Evolutionary conservation across 2,329 filamentous ascomycete genomes (phyloP).

Genomic region (Macroventuria anomochaeta): DNA sequence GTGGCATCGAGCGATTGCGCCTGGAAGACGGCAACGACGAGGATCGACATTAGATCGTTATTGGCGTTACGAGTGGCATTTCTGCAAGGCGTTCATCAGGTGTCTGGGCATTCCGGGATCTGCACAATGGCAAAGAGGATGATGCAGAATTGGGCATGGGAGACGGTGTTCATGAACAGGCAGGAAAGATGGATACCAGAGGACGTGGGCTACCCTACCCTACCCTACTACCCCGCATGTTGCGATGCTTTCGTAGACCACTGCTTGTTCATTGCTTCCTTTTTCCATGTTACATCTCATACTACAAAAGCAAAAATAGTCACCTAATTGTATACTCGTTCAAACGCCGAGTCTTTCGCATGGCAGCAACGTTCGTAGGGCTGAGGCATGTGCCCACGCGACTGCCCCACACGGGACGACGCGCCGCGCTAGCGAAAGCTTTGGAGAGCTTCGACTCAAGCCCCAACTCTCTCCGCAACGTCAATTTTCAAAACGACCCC

Average conservation of each 20-base stretch:
- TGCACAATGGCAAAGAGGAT: not conserved
- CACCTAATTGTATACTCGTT: too few relatives aligned
- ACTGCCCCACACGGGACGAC: not conserved
- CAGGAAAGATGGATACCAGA: slow-evolving; percentile 2
- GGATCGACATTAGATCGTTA: not conserved
- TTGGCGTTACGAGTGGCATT: slow-evolving; percentile 2
- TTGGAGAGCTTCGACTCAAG: too few relatives aligned
- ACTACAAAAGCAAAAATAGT: too few relatives aligned
- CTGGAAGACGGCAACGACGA: too few relatives aligned
- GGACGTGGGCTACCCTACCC: not conserved
- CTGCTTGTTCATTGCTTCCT: not conserved
- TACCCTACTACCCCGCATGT: too few relatives aligned
- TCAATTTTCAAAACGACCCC: not conserved
- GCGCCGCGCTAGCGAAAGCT: slow-evolving; percentile 14
- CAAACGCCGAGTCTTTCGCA: too few relatives aligned
- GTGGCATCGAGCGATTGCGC: too few relatives aligned
- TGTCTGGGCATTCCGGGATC: not conserved
- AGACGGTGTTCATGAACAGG: not conserved
- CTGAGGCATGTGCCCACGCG: slow-evolving; percentile 7
- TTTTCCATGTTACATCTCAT: not conserved
- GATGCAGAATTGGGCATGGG: not conserved
- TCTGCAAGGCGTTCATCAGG: not conserved
- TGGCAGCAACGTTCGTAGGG: not conserved
- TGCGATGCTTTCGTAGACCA: slow-evolving; percentile 1
- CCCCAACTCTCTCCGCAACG: too few relatives aligned